Percentiles rank a stretch among this genome's conserved stretches.
Evolutionary conservation across 257 asterid genomes (phyloP).

Genomic region (Penstemon barbatus): DNA sequence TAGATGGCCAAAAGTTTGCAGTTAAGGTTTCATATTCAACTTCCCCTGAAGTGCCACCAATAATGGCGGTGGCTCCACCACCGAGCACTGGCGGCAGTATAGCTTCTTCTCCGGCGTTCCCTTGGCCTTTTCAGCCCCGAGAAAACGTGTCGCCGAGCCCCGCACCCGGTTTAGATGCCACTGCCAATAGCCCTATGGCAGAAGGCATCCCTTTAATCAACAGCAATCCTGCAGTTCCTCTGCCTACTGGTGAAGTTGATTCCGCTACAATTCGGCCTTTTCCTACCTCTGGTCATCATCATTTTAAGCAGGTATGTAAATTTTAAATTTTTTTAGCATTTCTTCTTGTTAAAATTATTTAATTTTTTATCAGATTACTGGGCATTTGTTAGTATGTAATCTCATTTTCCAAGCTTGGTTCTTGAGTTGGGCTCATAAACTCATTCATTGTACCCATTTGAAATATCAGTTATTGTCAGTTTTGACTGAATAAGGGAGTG

Average conservation of each 20-base stretch:
- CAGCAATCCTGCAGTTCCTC: constrained; percentile 94
- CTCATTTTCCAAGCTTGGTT: not conserved
- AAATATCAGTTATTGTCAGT: too few species aligned
- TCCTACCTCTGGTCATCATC: constrained; percentile 48
- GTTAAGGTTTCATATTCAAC: constrained; percentile 46
- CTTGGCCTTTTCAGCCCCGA: constrained; percentile 84
- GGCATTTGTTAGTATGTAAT: too few species aligned
- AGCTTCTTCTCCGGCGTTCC: constrained; percentile 83
- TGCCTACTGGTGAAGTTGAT: constrained; percentile 96
- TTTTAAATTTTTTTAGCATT: not conserved
- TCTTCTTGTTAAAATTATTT: not conserved
- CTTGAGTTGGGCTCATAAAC: constrained; percentile 2
- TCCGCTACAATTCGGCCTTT: constrained; percentile 79
- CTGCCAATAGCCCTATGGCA: constrained; percentile 50
- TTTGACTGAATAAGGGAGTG: too few species aligned
- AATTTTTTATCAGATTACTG: too few species aligned
- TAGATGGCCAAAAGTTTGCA: constrained; percentile 65
- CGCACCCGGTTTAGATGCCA: constrained; percentile 48
- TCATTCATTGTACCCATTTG: too few species aligned
- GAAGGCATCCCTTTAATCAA: constrained; percentile 77
- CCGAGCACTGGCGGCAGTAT: constrained; percentile 64
- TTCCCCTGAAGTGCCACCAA: constrained; percentile 43
- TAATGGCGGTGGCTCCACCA: constrained; percentile 38
- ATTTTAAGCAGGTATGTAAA: constrained; percentile 42
- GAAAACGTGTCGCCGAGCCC: constrained; percentile 63